Evolutionary conservation across 1,284 basidiomycete species (phyloP), one percentile per base, ranked within the genome.

Genomic region (Pascua guehoae): DNA sequence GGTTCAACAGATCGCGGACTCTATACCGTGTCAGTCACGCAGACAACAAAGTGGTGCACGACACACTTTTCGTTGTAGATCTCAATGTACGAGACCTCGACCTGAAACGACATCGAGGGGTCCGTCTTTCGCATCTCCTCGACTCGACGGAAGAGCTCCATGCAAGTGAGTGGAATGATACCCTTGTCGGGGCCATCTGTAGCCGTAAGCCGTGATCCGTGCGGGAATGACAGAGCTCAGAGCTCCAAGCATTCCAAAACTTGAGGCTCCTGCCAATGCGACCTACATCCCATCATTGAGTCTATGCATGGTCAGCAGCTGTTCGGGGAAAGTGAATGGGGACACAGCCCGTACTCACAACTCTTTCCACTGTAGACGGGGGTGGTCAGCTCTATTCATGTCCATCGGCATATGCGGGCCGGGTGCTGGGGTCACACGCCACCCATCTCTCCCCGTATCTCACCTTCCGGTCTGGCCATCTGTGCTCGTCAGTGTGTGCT

Each of bases 211-310:
- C 40, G 46, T 32, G 12, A 17, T 36, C 38, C 38, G n/a, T 10
- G 18, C 12, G 38, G 16, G 44, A 32, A 32, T 32, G 4, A 32
- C 24, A 32, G 24, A 32, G 24, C 24, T 32, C 24, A 32, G 24
- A 32, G 24, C 24, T 32, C 24, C 24, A 32, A 32, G 24, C 24
- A 32, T 32, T 32, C 24, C 24, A 32, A 32, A 32, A 7, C 24
- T 32, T 32, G 24, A 4, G 24, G 24, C 24, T 32, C 47, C 47
- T 49, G 41, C 7, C 24, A 40, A 40, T 50, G 40, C n/a, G 56
- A 86, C 91, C 77, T 75, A 93, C 91, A 97, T 70, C 94, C 93
- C 93, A 96, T 96, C 93, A 97, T 97, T 81, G 92, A 93, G 66
- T 73, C 65, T 73, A 42, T 52, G 43, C 38, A 41, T 45, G 24